Percentiles rank a stretch among this genome's conserved stretches.
Evolutionary conservation across 2,329 filamentous ascomycete genomes (phyloP).

Genomic region (Sclerotinia glacialis): DNA sequence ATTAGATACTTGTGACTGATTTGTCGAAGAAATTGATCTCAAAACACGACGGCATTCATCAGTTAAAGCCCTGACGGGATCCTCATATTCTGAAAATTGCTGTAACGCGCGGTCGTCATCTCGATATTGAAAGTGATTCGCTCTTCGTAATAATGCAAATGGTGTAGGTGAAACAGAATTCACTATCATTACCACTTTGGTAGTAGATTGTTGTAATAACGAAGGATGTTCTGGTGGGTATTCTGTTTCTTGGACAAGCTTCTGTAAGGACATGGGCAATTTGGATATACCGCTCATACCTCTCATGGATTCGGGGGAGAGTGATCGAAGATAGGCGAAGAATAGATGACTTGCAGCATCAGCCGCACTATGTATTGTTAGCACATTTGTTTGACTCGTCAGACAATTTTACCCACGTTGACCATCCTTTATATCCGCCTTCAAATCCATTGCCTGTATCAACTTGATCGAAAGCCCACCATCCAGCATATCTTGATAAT

Average conservation of each 20-base stretch:
- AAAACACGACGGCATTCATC: conserved; percentile 93
- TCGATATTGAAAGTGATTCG: conserved; percentile 92
- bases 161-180: conserved; percentile 92
- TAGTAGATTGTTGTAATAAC: conserved; percentile 74
- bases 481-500: conserved; percentile 89
- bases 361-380: conserved; percentile 62
- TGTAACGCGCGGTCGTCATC: conserved; percentile 83
- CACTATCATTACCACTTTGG: conserved; percentile 95
- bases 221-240: conserved; percentile 81
- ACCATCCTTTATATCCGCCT: conserved; percentile 87
- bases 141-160: conserved; percentile 83
- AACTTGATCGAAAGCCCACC: conserved; percentile 95
- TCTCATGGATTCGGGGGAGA: conserved; percentile 72
- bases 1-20: conserved; percentile 75
- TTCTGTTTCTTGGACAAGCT: conserved; percentile 85
- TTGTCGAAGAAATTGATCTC: conserved; percentile 80
- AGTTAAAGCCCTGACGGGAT: conserved; percentile 82
- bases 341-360: conserved; percentile 96
- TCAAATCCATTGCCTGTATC: conserved; percentile 91
- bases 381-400: conserved; percentile 1
- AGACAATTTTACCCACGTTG: conserved; percentile 54
- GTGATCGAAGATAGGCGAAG: conserved; percentile 91
- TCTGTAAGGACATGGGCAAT: conserved; percentile 86
- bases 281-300: conserved; percentile 75
- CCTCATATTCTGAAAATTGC: conserved; percentile 82